Conservation (phyloP, 2,329 filamentous ascomycete genomes). For the Aspergillus awamori region DNA sequence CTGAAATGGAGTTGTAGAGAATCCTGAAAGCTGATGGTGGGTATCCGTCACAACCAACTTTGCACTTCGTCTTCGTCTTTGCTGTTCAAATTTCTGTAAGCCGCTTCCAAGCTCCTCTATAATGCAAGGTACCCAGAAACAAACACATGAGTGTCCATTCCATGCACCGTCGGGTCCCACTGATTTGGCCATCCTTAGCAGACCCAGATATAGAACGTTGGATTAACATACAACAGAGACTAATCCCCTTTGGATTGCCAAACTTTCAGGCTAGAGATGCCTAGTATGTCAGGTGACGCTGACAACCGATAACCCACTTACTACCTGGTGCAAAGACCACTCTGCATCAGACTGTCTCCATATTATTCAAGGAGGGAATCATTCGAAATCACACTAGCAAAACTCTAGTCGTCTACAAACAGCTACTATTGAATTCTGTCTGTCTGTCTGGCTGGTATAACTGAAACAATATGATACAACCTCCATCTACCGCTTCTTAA, state of each 20-base stretch:
- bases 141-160: neutral
- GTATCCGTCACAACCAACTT: neutral
- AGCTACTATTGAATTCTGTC: neutral
- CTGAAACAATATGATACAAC: constrained; percentile 21
- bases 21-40: no score
- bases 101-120: neutral
- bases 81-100: neutral
- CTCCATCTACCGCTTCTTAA: constrained; percentile 59
- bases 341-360: no score
- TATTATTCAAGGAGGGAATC: no score
- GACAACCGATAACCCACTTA: neutral
- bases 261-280: no score
- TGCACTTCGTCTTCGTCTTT: neutral
- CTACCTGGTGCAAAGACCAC: neutral
- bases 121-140: neutral
- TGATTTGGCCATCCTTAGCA: neutral
- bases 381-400: neutral
- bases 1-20: no score
- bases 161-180: neutral
- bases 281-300: neutral
- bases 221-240: neutral
- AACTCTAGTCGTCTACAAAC: neutral
- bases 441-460: constrained; percentile 4
- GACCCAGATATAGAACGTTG: neutral
- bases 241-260: neutral